A percentile compares a stretch with the other conserved stretches of the same genome.
These are phyloP conservation scores for Hippophae tibetana DNA, from an alignment of 306 rosid species.

Conservation along the genomic window DNA sequence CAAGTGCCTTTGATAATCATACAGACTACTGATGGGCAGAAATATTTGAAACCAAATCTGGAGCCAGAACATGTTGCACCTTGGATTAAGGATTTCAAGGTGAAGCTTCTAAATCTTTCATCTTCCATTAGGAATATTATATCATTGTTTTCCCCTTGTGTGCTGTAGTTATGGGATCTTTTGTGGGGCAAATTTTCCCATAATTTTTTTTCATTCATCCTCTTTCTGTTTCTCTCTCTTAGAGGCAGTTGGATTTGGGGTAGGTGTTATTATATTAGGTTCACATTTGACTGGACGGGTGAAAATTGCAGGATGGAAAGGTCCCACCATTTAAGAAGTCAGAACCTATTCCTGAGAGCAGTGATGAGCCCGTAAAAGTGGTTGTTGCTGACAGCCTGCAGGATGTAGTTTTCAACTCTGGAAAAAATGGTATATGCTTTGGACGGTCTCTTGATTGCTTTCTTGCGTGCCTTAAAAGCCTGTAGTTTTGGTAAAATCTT, in stretches of 20 bases:
- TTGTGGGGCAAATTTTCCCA: background rate
- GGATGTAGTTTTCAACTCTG: constrained; percentile 67
- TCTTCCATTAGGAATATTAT: background rate
- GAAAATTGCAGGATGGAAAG: constrained; percentile 53
- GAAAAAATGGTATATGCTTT: constrained; percentile 56
- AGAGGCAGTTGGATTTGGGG: background rate
- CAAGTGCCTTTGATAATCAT: constrained; percentile 70
- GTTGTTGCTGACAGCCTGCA: constrained; percentile 63
- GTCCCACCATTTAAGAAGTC: constrained; percentile 53
- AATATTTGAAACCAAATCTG: constrained; percentile 59
- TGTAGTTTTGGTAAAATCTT: too few species aligned
- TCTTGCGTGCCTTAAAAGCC: too few species aligned
- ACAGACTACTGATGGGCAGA: constrained; percentile 55
- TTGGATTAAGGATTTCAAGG: constrained; percentile 88
- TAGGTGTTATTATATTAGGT: background rate
- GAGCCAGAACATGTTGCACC: constrained; percentile 55
- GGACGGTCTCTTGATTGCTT: background rate
- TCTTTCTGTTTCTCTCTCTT: background rate
- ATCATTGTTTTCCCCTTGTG: background rate
- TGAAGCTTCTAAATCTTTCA: constrained; percentile 19
- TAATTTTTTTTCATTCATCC: background rate
- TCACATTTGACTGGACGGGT: constrained; percentile 13
- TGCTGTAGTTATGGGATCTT: background rate
- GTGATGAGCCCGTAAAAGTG: constrained; percentile 81
- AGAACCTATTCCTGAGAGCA: constrained; percentile 73